Conservation (phyloP, 768 basidiomycete species). For the Daedaleopsis sinensis region DNA sequence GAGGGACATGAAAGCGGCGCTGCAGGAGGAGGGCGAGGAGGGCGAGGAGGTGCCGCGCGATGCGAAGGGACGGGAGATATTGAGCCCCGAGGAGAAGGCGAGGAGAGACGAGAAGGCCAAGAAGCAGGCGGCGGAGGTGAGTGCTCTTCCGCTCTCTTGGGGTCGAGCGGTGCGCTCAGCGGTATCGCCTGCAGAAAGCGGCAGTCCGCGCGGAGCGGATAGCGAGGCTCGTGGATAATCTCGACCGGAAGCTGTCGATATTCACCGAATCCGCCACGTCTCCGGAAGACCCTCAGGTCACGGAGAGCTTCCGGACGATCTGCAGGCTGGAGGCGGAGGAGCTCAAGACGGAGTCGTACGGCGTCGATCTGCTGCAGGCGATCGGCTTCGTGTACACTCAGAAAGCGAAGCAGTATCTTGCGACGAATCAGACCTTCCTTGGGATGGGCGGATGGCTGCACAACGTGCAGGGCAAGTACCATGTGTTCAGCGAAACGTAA, state of each 20-base stretch:
- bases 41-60: conserved; percentile 48
- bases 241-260: conserved; percentile 82
- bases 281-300: conserved; percentile 68
- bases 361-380: conserved; percentile 81
- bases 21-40: conserved; percentile 66
- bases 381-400: conserved; percentile 85
- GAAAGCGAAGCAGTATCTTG: conserved; percentile 83
- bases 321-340: conserved; percentile 87
- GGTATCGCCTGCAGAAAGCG: conserved; percentile 62
- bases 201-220: conserved; percentile 78
- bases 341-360: conserved; percentile 84
- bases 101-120: conserved; percentile 68
- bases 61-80: conserved; percentile 47
- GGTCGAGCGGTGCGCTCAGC: neutral
- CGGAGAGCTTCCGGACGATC: conserved; percentile 74
- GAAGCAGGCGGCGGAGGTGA: conserved; percentile 70
- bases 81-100: conserved; percentile 45
- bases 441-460: conserved; percentile 94
- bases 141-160: conserved; percentile 20
- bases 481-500: conserved; percentile 91
- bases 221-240: conserved; percentile 72
- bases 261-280: conserved; percentile 84
- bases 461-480: conserved; percentile 90
- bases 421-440: conserved; percentile 66
- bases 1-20: conserved; percentile 88